Evolutionary conservation across 169 alveolate genomes (phyloP), one percentile per base, ranked within the genome.

Genomic region (Plasmodium coatneyi): DNA sequence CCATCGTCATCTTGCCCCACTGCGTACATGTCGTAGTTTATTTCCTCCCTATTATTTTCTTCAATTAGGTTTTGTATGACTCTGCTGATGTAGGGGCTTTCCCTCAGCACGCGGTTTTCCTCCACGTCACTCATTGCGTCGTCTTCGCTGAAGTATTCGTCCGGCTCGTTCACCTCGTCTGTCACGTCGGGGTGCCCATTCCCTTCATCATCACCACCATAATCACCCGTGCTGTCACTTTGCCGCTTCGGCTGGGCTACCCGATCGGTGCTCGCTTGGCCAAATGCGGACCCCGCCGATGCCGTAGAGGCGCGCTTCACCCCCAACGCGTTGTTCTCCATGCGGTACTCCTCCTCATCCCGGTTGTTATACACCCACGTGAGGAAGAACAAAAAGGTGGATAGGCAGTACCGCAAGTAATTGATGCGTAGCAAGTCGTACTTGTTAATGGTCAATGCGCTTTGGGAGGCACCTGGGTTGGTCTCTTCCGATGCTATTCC

Each of bases 81-180:
- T 43, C 52, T 34, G 25, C 78, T 71, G 52, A 83, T 70, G 76
- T 83, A 83, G 46, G 36, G 3, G 36, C 54, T 83, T 71, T 83
- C 92, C 82, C 32, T 83, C 9, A 83, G 54, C 10, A 83, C 16
- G 7, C 76, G 60, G 14, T 71, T 71, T 70, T 83, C 92, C 39
- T 83, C 92, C 19, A 71, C 70, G 52, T 83, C 92, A 52, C 92
- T 83, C 82, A 71, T 16, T 39, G 52, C 71, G 78, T 71, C 92
- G 28, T 83, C 82, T 5, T 71, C 92, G 54, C 92, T 82, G 30
- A 82, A 82, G 28, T 82, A 82, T 3, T 32, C 89, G 46, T 41
- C 82, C 32, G 60, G 60, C 39, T 80, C 34, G 19, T 32, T 25
- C 28, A 34, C 66, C 54, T 70, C 16, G 25, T 9, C 76, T 28